Evolutionary conservation across 2,329 filamentous ascomycete species (phyloP), one percentile per base, ranked within the genome.

Genomic region (Pseudocercospora vitis): DNA sequence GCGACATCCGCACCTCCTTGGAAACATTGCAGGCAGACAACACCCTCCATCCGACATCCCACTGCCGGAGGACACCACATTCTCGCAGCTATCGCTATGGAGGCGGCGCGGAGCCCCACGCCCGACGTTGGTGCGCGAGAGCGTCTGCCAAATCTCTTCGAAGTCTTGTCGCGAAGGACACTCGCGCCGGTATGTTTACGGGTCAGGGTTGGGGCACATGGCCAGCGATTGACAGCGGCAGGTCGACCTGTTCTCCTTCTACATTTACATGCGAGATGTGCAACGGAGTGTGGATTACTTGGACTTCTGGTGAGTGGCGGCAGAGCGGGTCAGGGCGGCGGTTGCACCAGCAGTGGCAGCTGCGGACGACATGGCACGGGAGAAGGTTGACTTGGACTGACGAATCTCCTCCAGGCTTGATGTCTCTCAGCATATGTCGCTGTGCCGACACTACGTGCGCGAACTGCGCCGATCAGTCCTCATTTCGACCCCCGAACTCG

Each of bases 221-320:
- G 16, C 44, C 49, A 16, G 37, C 49, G 24, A 51, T 45, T 59
- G 50, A 59, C 52, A 37, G 7, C 26, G 12, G 26, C 59, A 62
- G 60, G 92, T 99, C 53, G 95, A 99, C 69, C 80, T 99, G 8
- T 99, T 96, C 73, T 96, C 91, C 1, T 99, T 99, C 77, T 99
- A 99, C 75, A 99, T 99, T 66, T 99, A 96, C 75, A 99, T 99
- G 94, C 85, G 94, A 67, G 95, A 99, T 72, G 91, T 96, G 74
- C 94, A 99, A 73, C 85, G 91, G 71, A 96, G 92, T 6, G 94
- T 99, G 9, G 94, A 99, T 69, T 99, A 99, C 67, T 78, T 99
- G 35, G 94, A 99, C 71, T 99, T 99, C 74, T 99, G 95, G 94
- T 97, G 78, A 54, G 83, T 18, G 35, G 46, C 39, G 33, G 40